Evolutionary conservation across 202 grass and related monocot species (phyloP).

Genomic region (Elaeis oleifera): DNA sequence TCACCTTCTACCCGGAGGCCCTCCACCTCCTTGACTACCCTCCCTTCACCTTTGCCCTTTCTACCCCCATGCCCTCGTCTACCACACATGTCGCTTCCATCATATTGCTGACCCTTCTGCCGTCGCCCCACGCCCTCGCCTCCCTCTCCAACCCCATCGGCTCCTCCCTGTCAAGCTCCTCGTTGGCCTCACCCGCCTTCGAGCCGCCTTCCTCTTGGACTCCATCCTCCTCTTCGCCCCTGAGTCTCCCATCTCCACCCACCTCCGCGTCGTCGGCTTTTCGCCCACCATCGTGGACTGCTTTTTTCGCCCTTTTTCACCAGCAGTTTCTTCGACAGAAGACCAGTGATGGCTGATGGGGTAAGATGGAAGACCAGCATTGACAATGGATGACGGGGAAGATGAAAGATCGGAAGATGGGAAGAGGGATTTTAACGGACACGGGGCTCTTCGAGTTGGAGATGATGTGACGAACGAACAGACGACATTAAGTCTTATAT

Average conservation of each 20-base stretch:
- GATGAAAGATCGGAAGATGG: too few species aligned
- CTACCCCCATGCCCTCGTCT: constrained; percentile 65
- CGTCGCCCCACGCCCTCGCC: constrained; percentile 41
- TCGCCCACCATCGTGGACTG: constrained; percentile 66
- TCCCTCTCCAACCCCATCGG: constrained; percentile 63
- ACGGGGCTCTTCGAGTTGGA: too few species aligned
- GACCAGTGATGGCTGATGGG: too few species aligned
- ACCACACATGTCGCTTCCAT: constrained; percentile 24
- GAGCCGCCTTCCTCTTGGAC: constrained; percentile 39
- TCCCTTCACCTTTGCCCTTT: constrained; percentile 54
- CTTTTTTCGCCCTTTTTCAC: constrained; percentile 75
- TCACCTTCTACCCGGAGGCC: constrained; percentile 69
- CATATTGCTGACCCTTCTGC: constrained; percentile 67
- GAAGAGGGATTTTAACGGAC: too few species aligned
- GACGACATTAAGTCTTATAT: too few species aligned
- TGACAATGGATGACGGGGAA: too few species aligned
- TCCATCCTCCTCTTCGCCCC: constrained; percentile 42
- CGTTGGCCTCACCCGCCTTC: constrained; percentile 58
- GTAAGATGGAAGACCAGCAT: too few species aligned
- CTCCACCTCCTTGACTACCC: constrained; percentile 45
- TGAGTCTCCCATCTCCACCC: constrained; percentile 38
- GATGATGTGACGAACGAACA: too few species aligned
- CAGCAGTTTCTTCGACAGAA: constrained; percentile 66
- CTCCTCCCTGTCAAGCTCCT: constrained; percentile 74
- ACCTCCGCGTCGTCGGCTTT: constrained; percentile 39